Evolutionary conservation across 768 basidiomycete species (phyloP).

Genomic region (Heimioporus sp.): DNA sequence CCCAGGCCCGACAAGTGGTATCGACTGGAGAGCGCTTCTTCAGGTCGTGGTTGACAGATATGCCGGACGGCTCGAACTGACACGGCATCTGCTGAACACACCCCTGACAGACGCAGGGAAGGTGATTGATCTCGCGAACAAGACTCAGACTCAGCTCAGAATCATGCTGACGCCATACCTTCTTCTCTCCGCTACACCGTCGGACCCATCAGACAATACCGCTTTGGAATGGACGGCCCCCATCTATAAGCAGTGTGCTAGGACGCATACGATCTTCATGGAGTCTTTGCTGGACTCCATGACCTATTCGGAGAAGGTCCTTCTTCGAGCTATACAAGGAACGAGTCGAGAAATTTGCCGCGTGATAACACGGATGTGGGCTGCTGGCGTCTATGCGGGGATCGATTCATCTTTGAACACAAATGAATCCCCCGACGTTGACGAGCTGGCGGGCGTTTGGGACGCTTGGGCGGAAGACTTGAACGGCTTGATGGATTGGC

Average conservation of each 20-base stretch:
- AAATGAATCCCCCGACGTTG: not conserved
- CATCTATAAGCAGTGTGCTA: conserved; percentile 29
- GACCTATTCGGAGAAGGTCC: conserved; percentile 27
- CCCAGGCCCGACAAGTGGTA: conserved; percentile 18
- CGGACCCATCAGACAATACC: not conserved
- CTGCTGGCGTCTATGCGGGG: conserved; percentile 18
- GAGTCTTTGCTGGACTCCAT: conserved; percentile 8
- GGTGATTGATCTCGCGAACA: conserved; percentile 5
- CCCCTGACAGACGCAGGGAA: not conserved
- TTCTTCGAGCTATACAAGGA: conserved; percentile 29
- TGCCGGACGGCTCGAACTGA: conserved; percentile 28
- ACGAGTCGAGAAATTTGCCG: conserved; percentile 47
- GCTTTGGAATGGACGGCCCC: conserved; percentile 28
- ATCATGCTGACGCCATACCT: conserved; percentile 31
- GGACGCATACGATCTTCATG: conserved; percentile 20
- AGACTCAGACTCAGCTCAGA: conserved; percentile 23
- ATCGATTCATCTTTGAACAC: conserved; percentile 12
- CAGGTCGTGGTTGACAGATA: conserved; percentile 31
- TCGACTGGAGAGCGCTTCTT: conserved; percentile 35
- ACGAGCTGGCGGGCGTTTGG: conserved; percentile 8
- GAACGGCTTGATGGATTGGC: conserved; percentile 43
- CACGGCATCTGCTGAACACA: conserved; percentile 21
- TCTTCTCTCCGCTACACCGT: conserved; percentile 10
- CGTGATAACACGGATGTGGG: conserved; percentile 28
- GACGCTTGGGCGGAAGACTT: conserved; percentile 36